These are phyloP conservation scores for Melastoma candidum DNA, from an alignment of 441 rosid genomes.

Conservation along the genomic window DNA sequence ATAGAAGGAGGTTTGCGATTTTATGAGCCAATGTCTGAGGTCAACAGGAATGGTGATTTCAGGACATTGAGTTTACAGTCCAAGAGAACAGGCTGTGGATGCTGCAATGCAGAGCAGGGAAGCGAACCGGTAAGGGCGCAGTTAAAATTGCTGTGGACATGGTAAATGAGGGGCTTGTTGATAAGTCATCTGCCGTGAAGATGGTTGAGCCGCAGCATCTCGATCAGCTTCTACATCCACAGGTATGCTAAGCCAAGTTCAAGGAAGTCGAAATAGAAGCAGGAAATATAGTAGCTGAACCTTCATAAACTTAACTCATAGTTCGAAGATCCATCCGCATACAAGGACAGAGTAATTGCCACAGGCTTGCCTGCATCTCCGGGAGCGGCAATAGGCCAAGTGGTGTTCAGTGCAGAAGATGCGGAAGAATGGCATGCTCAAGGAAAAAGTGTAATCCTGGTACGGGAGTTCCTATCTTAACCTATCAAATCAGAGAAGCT, in stretches of 20 bases:
- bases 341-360: slow-evolving; percentile 67
- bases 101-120: slow-evolving; percentile 90
- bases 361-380: slow-evolving; percentile 92
- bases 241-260: slow-evolving; percentile 27
- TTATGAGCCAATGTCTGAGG: no score
- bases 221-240: slow-evolving; percentile 93
- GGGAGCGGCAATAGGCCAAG: slow-evolving; percentile 85
- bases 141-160: slow-evolving; percentile 91
- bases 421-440: slow-evolving; percentile 93
- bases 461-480: no score
- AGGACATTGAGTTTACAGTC: slow-evolving; percentile 97
- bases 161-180: slow-evolving; percentile 78
- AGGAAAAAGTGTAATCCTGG: slow-evolving; percentile 60
- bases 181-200: slow-evolving; percentile 46
- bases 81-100: slow-evolving; percentile 96
- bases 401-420: slow-evolving; percentile 75
- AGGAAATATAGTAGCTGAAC: no score
- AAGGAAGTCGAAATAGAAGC: no score
- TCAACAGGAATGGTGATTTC: neutral
- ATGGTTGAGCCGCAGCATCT: slow-evolving; percentile 95
- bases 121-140: slow-evolving; percentile 87
- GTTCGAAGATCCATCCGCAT: slow-evolving; percentile 76
- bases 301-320: slow-evolving; percentile 5
- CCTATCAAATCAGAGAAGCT: no score
- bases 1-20: neutral